Evolutionary conservation across 257 asterid species (phyloP).

Genomic region (Ilex aquifolium): DNA sequence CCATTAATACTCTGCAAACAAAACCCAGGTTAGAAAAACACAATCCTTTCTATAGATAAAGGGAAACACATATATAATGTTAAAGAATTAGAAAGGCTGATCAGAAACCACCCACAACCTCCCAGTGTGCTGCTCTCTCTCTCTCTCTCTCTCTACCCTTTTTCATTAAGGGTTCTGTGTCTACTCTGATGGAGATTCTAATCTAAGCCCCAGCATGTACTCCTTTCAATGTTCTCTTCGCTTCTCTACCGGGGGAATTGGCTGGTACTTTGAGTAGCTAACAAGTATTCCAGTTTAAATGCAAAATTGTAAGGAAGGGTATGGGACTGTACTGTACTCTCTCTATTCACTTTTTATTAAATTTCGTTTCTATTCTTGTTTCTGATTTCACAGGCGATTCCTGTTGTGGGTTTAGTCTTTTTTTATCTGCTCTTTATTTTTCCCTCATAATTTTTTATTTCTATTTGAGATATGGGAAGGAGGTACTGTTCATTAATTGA

Average conservation of each 20-base stretch:
- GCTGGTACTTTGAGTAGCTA: conserved; percentile 24
- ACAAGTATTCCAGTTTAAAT: conserved; percentile 34
- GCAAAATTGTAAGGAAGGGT: conserved; percentile 23
- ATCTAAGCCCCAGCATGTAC: conserved; percentile 60
- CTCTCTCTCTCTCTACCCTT: conserved; percentile 25
- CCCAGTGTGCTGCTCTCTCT: not conserved
- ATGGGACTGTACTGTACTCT: conserved; percentile 40
- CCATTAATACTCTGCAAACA: conserved; percentile 38
- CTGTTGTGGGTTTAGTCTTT: conserved; percentile 54
- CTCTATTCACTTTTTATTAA: conserved; percentile 22
- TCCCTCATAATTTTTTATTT: not conserved
- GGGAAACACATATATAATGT: conserved; percentile 7
- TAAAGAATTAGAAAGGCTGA: conserved; percentile 37
- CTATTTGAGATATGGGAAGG: not conserved
- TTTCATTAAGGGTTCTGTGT: conserved; percentile 52
- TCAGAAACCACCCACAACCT: conserved; percentile 26
- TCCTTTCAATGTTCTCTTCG: conserved; percentile 59
- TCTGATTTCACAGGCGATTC: conserved; percentile 65
- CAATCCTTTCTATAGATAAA: conserved; percentile 9
- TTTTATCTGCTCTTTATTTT: conserved; percentile 4
- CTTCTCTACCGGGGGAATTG: conserved; percentile 31
- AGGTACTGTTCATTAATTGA: conserved; percentile 4
- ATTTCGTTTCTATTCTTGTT: conserved; percentile 48
- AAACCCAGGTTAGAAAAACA: conserved; percentile 1
- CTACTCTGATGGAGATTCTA: conserved; percentile 43